phyloP scores from a whole-genome alignment of 1,284 basidiomycete genomes.

The Ustilago trichophora region DNA sequence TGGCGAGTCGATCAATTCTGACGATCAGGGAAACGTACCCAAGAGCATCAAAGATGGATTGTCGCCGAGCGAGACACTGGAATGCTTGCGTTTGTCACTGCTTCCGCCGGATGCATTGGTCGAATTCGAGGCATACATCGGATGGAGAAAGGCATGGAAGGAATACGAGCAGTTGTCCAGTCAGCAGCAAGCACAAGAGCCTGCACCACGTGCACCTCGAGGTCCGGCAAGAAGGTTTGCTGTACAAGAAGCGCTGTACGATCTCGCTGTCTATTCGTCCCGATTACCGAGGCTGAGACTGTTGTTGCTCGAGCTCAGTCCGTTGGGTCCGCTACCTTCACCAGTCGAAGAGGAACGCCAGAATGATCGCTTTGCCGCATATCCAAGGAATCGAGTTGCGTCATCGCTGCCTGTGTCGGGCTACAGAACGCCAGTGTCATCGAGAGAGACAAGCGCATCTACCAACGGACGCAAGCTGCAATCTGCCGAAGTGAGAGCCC shows the following conservation, averaged over 20 bases:
- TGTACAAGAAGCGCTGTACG: slow-evolving; percentile 36
- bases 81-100: slow-evolving; percentile 30
- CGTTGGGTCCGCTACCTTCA: slow-evolving; percentile 16
- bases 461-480: not conserved
- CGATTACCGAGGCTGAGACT: slow-evolving; percentile 17
- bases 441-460: not conserved
- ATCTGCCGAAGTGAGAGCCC: slow-evolving; percentile 9
- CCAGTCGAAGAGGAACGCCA: too few species aligned
- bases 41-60: slow-evolving; percentile 18
- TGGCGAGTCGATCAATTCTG: slow-evolving; percentile 20
- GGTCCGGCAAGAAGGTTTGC: slow-evolving; percentile 38
- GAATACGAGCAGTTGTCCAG: slow-evolving; percentile 22
- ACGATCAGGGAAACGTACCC: slow-evolving; percentile 28
- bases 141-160: slow-evolving; percentile 36
- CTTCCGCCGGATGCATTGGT: slow-evolving; percentile 35
- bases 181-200: slow-evolving; percentile 18
- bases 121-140: slow-evolving; percentile 29
- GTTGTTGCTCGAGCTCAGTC: slow-evolving; percentile 30
- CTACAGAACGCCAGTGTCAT: not conserved
- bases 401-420: too few species aligned
- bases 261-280: slow-evolving; percentile 19
- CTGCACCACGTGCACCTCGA: slow-evolving; percentile 30
- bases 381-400: too few species aligned
- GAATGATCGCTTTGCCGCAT: not conserved
- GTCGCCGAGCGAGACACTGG: slow-evolving; percentile 19